Conservation (phyloP, 2,329 filamentous ascomycete species). For the Aspergillus latus region DNA sequence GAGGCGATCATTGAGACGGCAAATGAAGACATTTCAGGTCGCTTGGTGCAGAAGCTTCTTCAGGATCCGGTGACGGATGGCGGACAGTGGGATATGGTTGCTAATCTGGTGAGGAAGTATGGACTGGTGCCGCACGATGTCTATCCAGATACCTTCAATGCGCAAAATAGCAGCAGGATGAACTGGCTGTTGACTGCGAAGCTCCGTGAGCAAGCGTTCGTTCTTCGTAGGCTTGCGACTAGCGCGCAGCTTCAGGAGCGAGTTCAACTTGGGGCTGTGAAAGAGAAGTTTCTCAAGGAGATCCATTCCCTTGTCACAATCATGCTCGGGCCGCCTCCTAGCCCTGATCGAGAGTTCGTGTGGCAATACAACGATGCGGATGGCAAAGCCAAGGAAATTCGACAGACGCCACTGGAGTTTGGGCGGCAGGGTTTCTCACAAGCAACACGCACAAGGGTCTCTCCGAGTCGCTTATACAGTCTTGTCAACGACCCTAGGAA, state of each 20-base stretch:
- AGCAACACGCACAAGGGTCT: background rate
- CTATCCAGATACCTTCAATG: constrained; percentile 81
- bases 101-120: constrained; percentile 82
- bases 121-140: constrained; percentile 77
- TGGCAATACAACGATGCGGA: constrained; percentile 77
- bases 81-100: constrained; percentile 91
- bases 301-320: constrained; percentile 80
- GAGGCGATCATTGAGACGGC: constrained; percentile 78
- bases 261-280: constrained; percentile 51
- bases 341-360: constrained; percentile 65
- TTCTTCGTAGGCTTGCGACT: constrained; percentile 59
- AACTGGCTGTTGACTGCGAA: constrained; percentile 78
- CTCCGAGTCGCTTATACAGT: constrained; percentile 58
- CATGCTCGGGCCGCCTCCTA: constrained; percentile 76
- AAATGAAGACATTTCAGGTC: constrained; percentile 66
- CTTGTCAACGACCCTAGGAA: constrained; percentile 85
- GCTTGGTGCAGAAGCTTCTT: constrained; percentile 70
- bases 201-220: constrained; percentile 79
- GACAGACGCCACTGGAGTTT: constrained; percentile 68
- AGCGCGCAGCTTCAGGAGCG: constrained; percentile 35
- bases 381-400: constrained; percentile 63
- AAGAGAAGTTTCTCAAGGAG: constrained; percentile 74
- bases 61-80: constrained; percentile 72
- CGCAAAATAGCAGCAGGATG: constrained; percentile 67
- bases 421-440: constrained; percentile 44